Conservation (phyloP, 1,284 basidiomycete genomes). For the Papiliotrema nemorosa region DNA sequence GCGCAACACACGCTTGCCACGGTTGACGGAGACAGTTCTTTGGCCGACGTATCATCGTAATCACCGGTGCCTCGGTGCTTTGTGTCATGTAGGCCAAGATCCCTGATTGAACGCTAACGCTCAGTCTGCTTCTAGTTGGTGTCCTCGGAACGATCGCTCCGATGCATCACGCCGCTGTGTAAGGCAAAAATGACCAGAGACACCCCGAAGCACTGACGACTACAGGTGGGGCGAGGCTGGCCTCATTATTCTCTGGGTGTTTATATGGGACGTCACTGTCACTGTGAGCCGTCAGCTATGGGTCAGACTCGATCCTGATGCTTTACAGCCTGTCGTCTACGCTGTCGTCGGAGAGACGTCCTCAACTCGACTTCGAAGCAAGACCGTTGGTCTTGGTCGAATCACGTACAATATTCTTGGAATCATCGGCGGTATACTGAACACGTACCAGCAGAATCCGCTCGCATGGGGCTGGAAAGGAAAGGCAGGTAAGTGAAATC, state of each 20-base stretch:
- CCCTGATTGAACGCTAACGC: no score
- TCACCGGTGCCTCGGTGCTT: no score
- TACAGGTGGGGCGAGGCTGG: not conserved
- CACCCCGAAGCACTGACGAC: no score
- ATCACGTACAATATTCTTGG: constrained; percentile 49
- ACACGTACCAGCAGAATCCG: constrained; percentile 9
- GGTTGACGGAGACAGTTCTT: no score
- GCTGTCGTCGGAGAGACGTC: constrained; percentile 46
- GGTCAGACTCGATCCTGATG: not conserved
- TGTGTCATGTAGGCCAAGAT: no score
- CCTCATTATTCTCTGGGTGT: constrained; percentile 18
- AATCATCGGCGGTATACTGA: constrained; percentile 7
- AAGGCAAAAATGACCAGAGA: no score
- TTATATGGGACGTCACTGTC: constrained; percentile 21
- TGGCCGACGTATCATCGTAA: no score
- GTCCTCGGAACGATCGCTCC: no score
- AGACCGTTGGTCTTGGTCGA: constrained; percentile 51
- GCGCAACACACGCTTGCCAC: no score
- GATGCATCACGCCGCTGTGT: no score
- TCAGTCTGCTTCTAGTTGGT: no score
- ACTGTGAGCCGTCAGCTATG: constrained; percentile 4
- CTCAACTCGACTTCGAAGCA: constrained; percentile 48
- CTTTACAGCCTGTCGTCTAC: constrained; percentile 9
- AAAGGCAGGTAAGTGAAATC: no score
- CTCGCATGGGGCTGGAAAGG: constrained; percentile 19